Percentiles rank a stretch among this genome's conserved stretches.
These are phyloP conservation scores for Fusarium sp. DNA, from an alignment of 2,329 filamentous ascomycete genomes.

Conservation along the genomic window DNA sequence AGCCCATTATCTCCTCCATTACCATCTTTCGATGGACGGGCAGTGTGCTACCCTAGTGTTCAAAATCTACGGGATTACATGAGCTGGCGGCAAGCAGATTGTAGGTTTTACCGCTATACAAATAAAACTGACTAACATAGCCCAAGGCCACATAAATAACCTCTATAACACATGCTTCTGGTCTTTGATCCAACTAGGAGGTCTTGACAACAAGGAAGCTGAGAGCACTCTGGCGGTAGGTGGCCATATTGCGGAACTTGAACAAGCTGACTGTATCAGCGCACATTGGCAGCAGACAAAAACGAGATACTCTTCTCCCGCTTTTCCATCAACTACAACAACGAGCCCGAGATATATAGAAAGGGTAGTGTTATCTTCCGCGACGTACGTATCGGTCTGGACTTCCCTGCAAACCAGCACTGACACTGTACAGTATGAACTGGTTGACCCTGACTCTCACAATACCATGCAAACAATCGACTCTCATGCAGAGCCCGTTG, in stretches of 20 bases:
- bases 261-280: constrained; percentile 57
- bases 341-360: constrained; percentile 89
- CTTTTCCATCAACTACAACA: constrained; percentile 97
- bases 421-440: constrained; percentile 66
- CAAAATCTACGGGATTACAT: constrained; percentile 91
- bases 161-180: constrained; percentile 98
- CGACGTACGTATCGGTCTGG: constrained; percentile 62
- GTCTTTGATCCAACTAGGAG: constrained; percentile 81
- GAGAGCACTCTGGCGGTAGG: constrained; percentile 79
- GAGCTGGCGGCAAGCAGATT: constrained; percentile 96
- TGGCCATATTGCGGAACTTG: not conserved
- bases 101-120: constrained; percentile 58
- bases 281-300: constrained; percentile 86
- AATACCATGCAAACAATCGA: constrained; percentile 57
- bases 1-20: constrained; percentile 74
- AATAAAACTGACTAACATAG: constrained; percentile 13
- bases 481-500: constrained; percentile 58
- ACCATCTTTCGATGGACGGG: constrained; percentile 91
- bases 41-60: constrained; percentile 86
- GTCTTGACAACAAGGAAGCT: constrained; percentile 78
- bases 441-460: constrained; percentile 66
- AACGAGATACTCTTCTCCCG: constrained; percentile 92
- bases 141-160: constrained; percentile 91
- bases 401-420: not conserved
- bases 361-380: constrained; percentile 93